These are phyloP conservation scores for Schrenkiella parvula DNA, from an alignment of 345 rosid genomes.

Conservation along the genomic window DNA sequence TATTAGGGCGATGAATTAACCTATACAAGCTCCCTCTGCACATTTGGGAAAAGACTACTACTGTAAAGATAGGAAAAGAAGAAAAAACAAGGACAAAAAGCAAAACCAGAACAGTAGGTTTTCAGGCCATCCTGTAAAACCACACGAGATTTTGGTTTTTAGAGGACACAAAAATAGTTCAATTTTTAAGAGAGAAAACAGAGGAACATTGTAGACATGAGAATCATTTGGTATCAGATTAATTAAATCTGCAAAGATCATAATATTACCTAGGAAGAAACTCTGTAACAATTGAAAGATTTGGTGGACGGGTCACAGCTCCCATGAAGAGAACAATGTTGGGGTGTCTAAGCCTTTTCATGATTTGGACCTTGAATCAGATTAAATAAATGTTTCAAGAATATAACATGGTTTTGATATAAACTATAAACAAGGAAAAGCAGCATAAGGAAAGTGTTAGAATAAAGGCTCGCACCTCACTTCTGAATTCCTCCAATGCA, in stretches of 20 bases:
- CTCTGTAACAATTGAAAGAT: constrained; percentile 91
- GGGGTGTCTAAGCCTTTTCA: constrained; percentile 85
- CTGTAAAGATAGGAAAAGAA: constrained; percentile 10
- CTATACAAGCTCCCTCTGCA: constrained; percentile 99
- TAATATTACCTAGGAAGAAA: constrained; percentile 81
- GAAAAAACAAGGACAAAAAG: neutral
- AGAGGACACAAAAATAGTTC: neutral
- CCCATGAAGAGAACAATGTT: constrained; percentile 99
- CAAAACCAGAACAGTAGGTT: neutral
- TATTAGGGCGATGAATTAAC: constrained; percentile 85
- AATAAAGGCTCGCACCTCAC: constrained; percentile 56
- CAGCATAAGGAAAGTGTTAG: neutral
- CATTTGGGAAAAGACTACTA: constrained; percentile 3
- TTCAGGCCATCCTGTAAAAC: neutral
- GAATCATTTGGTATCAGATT: neutral
- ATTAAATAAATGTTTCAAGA: neutral
- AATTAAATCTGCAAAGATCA: constrained; percentile 1
- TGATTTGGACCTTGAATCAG: constrained; percentile 59
- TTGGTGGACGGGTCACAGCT: constrained; percentile 90
- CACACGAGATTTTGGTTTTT: neutral
- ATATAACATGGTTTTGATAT: neutral
- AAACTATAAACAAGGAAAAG: constrained; percentile 4
- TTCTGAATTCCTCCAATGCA: constrained; percentile 81
- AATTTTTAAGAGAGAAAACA: neutral
- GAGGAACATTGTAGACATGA: neutral